Conservation (phyloP, 805 yeast species). For the Metschnikowia rubicola region DNA sequence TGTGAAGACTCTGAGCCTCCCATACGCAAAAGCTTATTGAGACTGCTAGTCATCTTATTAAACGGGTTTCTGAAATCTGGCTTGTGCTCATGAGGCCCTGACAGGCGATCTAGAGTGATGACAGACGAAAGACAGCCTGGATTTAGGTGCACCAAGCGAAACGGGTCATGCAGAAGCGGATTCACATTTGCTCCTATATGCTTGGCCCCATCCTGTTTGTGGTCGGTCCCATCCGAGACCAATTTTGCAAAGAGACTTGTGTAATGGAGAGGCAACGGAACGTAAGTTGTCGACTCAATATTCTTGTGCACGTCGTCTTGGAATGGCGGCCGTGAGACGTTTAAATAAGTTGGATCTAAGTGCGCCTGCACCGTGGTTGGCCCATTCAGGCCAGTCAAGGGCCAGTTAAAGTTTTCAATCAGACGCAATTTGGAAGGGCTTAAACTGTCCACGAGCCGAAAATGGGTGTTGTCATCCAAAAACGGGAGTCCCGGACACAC, state of each 20-base stretch:
- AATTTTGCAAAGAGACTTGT: slow-evolving; percentile 37
- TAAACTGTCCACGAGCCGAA: slow-evolving; percentile 18
- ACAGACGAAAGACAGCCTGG: slow-evolving; percentile 47
- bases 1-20: slow-evolving; percentile 7
- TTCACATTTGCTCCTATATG: slow-evolving; percentile 53
- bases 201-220: slow-evolving; percentile 37
- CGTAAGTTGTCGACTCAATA: slow-evolving; percentile 50
- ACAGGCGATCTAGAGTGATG: slow-evolving; percentile 10
- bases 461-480: slow-evolving; percentile 35
- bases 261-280: slow-evolving; percentile 49
- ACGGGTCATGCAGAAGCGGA: slow-evolving; percentile 52
- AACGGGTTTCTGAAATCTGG: slow-evolving; percentile 24
- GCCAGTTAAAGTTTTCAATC: slow-evolving; percentile 24
- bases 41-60: slow-evolving; percentile 31
- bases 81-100: slow-evolving; percentile 3
- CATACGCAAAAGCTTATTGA: slow-evolving; percentile 26
- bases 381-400: slow-evolving; percentile 19
- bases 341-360: slow-evolving; percentile 27
- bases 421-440: slow-evolving; percentile 5
- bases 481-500: slow-evolving; percentile 36
- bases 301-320: slow-evolving; percentile 17
- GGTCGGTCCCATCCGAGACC: slow-evolving; percentile 33
- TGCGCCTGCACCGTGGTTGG: slow-evolving; percentile 15
- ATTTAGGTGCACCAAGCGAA: slow-evolving; percentile 47
- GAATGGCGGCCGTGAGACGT: slow-evolving; percentile 38